phyloP scores from a whole-genome alignment of 805 yeast genomes.

The Geotrichum ghanense region DNA sequence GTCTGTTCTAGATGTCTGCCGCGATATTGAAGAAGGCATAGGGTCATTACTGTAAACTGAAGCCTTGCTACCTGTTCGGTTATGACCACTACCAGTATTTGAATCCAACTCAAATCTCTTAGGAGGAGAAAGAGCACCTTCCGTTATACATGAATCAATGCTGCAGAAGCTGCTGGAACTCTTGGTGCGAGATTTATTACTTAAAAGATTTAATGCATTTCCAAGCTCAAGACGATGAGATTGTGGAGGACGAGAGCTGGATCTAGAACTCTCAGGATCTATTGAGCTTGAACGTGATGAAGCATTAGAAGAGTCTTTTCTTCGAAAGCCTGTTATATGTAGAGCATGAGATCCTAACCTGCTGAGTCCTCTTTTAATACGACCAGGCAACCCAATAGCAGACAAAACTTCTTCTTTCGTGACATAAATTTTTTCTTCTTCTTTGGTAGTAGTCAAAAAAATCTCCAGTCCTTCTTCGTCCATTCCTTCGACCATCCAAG shows the following conservation, averaged over 20 bases:
- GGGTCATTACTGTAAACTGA: neutral
- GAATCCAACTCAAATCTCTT: neutral
- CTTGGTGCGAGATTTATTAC: neutral
- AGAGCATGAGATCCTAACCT: constrained; percentile 23
- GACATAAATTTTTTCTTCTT: constrained; percentile 40
- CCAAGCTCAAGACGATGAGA: neutral
- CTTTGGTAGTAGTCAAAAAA: constrained; percentile 21
- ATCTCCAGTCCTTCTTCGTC: constrained; percentile 20
- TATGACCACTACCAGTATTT: constrained; percentile 1
- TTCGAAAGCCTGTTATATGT: constrained; percentile 21
- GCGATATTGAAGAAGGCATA: neutral
- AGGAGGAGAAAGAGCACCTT: too few relatives aligned
- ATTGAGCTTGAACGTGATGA: constrained; percentile 7
- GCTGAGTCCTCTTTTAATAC: constrained; percentile 41
- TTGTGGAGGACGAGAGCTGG: neutral
- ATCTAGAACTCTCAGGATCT: neutral
- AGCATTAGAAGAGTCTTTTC: constrained; percentile 6
- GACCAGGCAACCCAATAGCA: constrained; percentile 76
- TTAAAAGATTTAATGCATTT: constrained; percentile 1
- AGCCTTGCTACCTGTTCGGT: constrained; percentile 4
- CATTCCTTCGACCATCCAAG: constrained; percentile 45
- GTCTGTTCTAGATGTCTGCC: neutral
- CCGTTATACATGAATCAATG: neutral
- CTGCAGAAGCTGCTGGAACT: constrained; percentile 4
- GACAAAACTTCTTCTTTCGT: constrained; percentile 57